Evolutionary conservation across 1,284 basidiomycete species (phyloP).

Genomic region (Omphalotus olearius): DNA sequence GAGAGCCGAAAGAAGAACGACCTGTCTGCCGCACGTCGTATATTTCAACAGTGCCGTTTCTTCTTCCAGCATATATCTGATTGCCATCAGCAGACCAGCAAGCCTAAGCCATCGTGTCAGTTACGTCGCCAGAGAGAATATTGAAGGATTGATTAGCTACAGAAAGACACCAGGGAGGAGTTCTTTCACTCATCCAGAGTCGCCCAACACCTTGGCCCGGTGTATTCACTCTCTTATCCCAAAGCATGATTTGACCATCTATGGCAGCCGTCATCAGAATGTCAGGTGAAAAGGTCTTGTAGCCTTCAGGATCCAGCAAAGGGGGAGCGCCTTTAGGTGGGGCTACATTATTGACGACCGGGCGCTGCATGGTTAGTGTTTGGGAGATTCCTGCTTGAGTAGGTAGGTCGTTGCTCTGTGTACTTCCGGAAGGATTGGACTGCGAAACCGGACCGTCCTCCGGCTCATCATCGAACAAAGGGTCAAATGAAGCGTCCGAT

Average conservation of each 20-base stretch:
- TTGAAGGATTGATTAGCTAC: constrained; percentile 39
- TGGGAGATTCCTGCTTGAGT: too few relatives aligned
- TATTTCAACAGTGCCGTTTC: constrained; percentile 89
- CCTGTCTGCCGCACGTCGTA: constrained; percentile 86
- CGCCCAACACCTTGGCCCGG: constrained; percentile 74
- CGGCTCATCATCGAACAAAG: constrained; percentile 75
- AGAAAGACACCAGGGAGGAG: constrained; percentile 95
- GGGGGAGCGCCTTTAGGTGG: constrained; percentile 72
- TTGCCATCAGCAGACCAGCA: constrained; percentile 89
- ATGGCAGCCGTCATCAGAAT: constrained; percentile 87
- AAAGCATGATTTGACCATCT: constrained; percentile 90
- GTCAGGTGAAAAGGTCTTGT: constrained; percentile 73
- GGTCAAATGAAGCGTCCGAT: constrained; percentile 76
- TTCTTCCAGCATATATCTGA: constrained; percentile 87
- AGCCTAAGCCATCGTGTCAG: constrained; percentile 49
- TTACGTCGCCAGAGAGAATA: constrained; percentile 12
- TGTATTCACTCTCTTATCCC: constrained; percentile 77
- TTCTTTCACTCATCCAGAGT: constrained; percentile 83
- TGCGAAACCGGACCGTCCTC: constrained; percentile 41
- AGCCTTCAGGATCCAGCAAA: constrained; percentile 57
- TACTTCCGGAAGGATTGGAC: constrained; percentile 15
- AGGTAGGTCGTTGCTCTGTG: too few relatives aligned
- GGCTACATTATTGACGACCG: constrained; percentile 29
- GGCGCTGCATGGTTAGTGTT: constrained; percentile 4
- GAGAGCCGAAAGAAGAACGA: constrained; percentile 57